Evolutionary conservation across 768 basidiomycete species (phyloP).

Genomic region (Sutorius australiensis): DNA sequence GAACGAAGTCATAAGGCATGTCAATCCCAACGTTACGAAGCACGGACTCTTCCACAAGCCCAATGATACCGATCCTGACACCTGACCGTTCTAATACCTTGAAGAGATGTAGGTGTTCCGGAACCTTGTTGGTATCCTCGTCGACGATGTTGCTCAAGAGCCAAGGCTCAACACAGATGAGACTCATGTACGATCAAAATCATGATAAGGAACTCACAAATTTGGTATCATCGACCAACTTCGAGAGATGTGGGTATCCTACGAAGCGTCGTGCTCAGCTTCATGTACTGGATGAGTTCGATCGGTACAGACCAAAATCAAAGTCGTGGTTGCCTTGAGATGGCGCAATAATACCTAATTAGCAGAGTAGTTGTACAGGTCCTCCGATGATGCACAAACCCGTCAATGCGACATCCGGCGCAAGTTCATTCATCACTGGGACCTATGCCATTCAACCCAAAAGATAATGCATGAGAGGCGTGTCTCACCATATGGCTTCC

Average conservation of each 20-base stretch:
- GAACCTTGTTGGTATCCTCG: slow-evolving; percentile 55
- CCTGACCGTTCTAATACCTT: slow-evolving; percentile 67
- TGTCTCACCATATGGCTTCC: slow-evolving; percentile 82
- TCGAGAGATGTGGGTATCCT: slow-evolving; percentile 64
- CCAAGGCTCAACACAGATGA: slow-evolving; percentile 62
- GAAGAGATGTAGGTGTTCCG: slow-evolving; percentile 58
- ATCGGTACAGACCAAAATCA: slow-evolving; percentile 61
- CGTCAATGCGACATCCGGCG: slow-evolving; percentile 74
- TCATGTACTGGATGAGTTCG: background rate
- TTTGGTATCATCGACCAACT: slow-evolving; percentile 65
- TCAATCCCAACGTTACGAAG: background rate
- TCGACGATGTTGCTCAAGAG: slow-evolving; percentile 85
- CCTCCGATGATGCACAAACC: slow-evolving; percentile 44
- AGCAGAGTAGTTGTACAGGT: background rate
- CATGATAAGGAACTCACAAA: slow-evolving; percentile 51
- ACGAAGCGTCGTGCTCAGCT: background rate
- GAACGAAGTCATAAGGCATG: background rate
- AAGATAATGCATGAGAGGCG: background rate
- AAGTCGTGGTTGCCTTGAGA: slow-evolving; percentile 85
- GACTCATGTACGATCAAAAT: background rate
- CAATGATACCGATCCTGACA: slow-evolving; percentile 74
- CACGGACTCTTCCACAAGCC: slow-evolving; percentile 78
- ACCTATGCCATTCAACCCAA: slow-evolving; percentile 45
- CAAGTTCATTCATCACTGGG: slow-evolving; percentile 78
- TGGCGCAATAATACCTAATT: background rate